Conservation (phyloP, 768 basidiomycete genomes). For the Phanerodontia chrysosporium region DNA sequence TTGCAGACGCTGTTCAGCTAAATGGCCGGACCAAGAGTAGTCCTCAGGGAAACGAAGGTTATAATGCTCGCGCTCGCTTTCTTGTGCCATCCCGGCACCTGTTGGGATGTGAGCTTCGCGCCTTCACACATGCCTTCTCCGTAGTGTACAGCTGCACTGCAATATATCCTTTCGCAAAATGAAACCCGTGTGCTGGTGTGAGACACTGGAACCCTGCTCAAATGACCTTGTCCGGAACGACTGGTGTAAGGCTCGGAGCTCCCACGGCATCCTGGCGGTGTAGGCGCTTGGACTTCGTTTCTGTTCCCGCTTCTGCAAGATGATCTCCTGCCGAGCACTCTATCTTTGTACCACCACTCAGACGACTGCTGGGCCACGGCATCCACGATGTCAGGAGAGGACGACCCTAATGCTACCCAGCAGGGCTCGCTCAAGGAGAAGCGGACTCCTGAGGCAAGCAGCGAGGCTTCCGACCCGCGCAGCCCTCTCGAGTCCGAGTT, state of each 20-base stretch:
- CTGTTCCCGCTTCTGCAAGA: not conserved
- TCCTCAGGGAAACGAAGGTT: constrained; percentile 46
- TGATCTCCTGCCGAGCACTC: not conserved
- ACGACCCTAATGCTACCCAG: not conserved
- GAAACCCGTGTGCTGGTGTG: not conserved
- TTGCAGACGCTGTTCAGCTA: constrained; percentile 46
- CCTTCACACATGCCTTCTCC: constrained; percentile 34
- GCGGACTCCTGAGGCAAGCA: not conserved
- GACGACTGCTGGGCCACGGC: not conserved
- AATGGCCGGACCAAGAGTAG: constrained; percentile 78
- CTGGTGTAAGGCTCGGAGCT: not conserved
- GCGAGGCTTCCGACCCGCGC: constrained; percentile 7
- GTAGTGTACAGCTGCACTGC: not conserved
- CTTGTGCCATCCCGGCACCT: constrained; percentile 14
- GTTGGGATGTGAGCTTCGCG: constrained; percentile 41
- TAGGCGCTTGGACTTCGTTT: not conserved
- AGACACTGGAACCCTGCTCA: not conserved
- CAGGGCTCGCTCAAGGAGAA: not conserved
- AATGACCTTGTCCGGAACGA: not conserved
- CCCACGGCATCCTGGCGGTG: not conserved
- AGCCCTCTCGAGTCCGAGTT: constrained; percentile 31
- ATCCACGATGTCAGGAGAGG: not conserved
- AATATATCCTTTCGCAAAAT: not conserved
- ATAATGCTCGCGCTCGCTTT: constrained; percentile 55
- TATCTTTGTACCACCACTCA: not conserved